Evolutionary conservation across 1,139 yeast genomes (phyloP).

Genomic region (Geotrichum candidum): DNA sequence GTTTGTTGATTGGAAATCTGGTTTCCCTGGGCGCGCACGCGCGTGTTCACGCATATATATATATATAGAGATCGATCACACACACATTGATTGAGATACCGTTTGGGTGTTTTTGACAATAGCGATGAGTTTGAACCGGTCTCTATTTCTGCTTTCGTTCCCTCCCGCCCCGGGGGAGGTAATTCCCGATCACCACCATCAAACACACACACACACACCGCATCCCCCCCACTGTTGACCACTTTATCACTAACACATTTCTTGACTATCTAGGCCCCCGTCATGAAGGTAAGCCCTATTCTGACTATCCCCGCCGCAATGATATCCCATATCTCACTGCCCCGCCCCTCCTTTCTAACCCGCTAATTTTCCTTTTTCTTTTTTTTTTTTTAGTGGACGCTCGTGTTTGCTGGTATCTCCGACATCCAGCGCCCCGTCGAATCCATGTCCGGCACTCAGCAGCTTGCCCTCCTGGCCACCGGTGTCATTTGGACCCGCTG

Average conservation of each 20-base stretch:
- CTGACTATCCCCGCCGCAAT: neutral
- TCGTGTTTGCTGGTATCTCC: conserved; percentile 83
- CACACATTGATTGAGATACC: too few species aligned
- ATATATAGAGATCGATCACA: too few species aligned
- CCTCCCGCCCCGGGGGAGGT: too few species aligned
- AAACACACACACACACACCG: too few species aligned
- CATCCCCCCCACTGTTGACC: too few species aligned
- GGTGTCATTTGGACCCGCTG: conserved; percentile 98
- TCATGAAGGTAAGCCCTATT: conserved; percentile 38
- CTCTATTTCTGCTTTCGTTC: too few species aligned
- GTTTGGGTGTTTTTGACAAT: too few species aligned
- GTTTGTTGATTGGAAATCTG: too few species aligned
- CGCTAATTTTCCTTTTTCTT: neutral
- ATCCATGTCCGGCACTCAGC: conserved; percentile 86
- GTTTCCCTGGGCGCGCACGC: too few species aligned
- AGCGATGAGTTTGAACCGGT: too few species aligned
- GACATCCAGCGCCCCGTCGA: conserved; percentile 90
- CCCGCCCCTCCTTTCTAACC: neutral
- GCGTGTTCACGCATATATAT: too few species aligned
- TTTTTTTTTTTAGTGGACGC: conserved; percentile 56
- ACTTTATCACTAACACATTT: too few species aligned
- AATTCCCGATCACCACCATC: neutral
- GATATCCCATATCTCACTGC: neutral
- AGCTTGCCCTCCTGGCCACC: conserved; percentile 80
- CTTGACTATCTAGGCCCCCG: conserved; percentile 41